phyloP scores from a whole-genome alignment of 2,329 filamentous ascomycete genomes.

The Colletotrichum sp. region DNA sequence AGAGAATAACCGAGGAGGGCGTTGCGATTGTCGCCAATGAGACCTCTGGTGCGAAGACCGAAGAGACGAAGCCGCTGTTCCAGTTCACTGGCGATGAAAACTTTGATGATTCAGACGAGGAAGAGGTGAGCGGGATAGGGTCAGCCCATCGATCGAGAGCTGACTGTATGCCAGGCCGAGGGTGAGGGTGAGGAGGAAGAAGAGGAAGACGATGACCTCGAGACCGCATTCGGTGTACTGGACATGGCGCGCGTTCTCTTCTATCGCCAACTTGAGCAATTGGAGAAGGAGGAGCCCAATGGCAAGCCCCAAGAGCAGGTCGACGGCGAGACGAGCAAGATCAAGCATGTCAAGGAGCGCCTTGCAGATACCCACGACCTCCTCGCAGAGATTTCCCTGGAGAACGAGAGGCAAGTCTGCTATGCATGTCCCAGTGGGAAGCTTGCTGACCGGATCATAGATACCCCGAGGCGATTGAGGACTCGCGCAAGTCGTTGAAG shows the following conservation, averaged over 20 bases:
- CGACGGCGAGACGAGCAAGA: constrained; percentile 42
- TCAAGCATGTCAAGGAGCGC: constrained; percentile 77
- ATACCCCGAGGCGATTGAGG: constrained; percentile 85
- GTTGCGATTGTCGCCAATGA: constrained; percentile 48
- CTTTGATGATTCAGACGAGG: constrained; percentile 83
- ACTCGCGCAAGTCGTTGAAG: constrained; percentile 77
- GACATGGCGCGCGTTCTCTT: constrained; percentile 77
- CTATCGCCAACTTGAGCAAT: constrained; percentile 55
- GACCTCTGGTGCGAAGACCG: constrained; percentile 46
- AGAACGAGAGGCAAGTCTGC: constrained; percentile 76
- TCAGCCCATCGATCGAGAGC: constrained; percentile 5
- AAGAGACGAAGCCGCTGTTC: constrained; percentile 78
- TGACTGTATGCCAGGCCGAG: constrained; percentile 28
- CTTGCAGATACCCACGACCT: constrained; percentile 93
- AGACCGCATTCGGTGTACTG: constrained; percentile 83
- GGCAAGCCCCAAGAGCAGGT: constrained; percentile 47
- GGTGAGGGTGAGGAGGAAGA: constrained; percentile 47
- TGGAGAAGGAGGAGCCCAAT: constrained; percentile 41
- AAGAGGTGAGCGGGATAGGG: constrained; percentile 54
- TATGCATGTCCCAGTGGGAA: background rate
- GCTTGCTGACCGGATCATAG: constrained; percentile 36
- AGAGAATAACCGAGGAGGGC: constrained; percentile 52
- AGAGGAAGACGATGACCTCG: constrained; percentile 75
- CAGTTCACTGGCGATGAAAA: constrained; percentile 95
- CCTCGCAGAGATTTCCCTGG: constrained; percentile 94